phyloP scores from a whole-genome alignment of 2,329 filamentous ascomycete species.

The Trichocomaceae sp. region DNA sequence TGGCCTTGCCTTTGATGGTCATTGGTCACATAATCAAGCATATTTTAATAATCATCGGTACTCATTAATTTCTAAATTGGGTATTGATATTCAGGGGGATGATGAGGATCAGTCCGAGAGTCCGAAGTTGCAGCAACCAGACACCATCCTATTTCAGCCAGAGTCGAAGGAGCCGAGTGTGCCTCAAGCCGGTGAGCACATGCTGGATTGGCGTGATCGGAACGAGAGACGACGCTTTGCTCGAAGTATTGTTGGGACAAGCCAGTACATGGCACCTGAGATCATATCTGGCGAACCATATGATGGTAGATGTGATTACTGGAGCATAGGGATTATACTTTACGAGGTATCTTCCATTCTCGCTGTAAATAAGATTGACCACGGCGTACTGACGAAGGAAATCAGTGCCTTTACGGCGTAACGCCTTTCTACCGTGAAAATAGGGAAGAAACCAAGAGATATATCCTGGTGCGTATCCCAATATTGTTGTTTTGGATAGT shows the following conservation, averaged over 20 bases:
- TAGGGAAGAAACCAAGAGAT: slow-evolving; percentile 74
- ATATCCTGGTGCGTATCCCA: slow-evolving; percentile 60
- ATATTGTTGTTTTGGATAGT: not conserved
- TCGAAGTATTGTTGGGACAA: slow-evolving; percentile 84
- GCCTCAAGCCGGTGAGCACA: slow-evolving; percentile 37
- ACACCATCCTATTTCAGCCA: slow-evolving; percentile 3
- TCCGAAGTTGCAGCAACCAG: slow-evolving; percentile 27
- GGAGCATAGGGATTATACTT: slow-evolving; percentile 89
- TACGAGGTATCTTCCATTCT: slow-evolving; percentile 56
- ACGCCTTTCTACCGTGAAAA: slow-evolving; percentile 84
- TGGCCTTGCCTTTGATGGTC: slow-evolving; percentile 87
- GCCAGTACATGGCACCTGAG: slow-evolving; percentile 97
- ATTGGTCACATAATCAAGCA: slow-evolving; percentile 84
- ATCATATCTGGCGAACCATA: slow-evolving; percentile 76
- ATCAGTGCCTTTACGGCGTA: slow-evolving; percentile 76
- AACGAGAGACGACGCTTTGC: slow-evolving; percentile 66
- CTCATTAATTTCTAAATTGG: slow-evolving; percentile 67
- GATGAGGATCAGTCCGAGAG: slow-evolving; percentile 58
- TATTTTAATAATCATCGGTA: slow-evolving; percentile 84
- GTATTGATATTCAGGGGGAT: slow-evolving; percentile 68
- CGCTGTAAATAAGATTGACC: not conserved
- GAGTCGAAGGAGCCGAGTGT: slow-evolving; percentile 17
- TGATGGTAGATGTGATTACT: slow-evolving; percentile 93
- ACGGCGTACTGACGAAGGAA: not conserved
- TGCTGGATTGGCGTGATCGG: slow-evolving; percentile 65